A percentile compares a stretch with the other conserved stretches of the same genome.
Conservation (phyloP, 2,329 filamentous ascomycete genomes). For the Epicoccum nigrum region DNA sequence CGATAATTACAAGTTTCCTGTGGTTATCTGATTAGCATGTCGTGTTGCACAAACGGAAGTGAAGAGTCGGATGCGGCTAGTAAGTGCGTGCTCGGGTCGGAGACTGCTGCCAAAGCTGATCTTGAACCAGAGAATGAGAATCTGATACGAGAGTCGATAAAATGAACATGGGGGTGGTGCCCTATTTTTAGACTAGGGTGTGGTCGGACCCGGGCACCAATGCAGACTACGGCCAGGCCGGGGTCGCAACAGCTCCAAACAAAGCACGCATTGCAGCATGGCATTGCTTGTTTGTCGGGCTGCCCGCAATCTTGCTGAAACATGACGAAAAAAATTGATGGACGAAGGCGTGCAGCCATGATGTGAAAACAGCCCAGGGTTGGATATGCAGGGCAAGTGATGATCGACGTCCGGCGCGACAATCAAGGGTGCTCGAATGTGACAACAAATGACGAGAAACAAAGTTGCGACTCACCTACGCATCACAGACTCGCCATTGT, state of each 20-base stretch:
- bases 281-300: background rate
- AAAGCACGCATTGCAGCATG: slow-evolving; percentile 9
- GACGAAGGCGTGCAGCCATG: background rate
- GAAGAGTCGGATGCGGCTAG: slow-evolving; percentile 18
- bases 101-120: slow-evolving; percentile 15
- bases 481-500: slow-evolving; percentile 62
- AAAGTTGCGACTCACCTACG: slow-evolving; percentile 62
- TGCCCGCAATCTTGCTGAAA: background rate
- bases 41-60: slow-evolving; percentile 19
- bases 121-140: slow-evolving; percentile 22
- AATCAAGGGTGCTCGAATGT: slow-evolving; percentile 5
- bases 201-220: slow-evolving; percentile 47
- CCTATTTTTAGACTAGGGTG: slow-evolving; percentile 47
- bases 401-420: slow-evolving; percentile 1
- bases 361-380: background rate
- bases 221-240: slow-evolving; percentile 45
- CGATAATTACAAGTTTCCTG: slow-evolving; percentile 96
- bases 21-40: slow-evolving; percentile 35
- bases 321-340: background rate
- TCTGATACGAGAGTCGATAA: slow-evolving; percentile 40
- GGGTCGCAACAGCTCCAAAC: slow-evolving; percentile 21
- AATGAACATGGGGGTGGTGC: slow-evolving; percentile 38
- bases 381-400: slow-evolving; percentile 1
- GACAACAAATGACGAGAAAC: slow-evolving; percentile 4
- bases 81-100: slow-evolving; percentile 12